These are phyloP conservation scores for Lophiotrema nucula DNA, from an alignment of 495 filamentous ascomycete species.

Conservation along the genomic window DNA sequence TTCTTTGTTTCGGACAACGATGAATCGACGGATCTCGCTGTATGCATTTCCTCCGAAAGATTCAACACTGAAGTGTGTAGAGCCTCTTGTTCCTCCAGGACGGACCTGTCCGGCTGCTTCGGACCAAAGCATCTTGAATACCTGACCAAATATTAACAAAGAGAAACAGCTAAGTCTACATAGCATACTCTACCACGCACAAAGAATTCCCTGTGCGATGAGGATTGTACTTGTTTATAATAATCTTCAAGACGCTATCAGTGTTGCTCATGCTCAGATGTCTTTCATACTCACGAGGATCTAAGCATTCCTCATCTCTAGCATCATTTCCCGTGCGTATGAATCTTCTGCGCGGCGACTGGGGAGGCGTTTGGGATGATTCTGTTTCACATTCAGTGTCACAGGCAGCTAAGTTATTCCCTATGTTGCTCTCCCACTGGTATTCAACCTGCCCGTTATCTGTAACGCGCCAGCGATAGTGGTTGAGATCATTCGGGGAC, in stretches of 20 bases:
- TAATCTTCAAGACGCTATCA: not conserved
- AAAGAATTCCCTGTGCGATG: too few species aligned
- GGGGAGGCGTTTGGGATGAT: too few species aligned
- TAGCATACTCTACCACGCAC: not conserved
- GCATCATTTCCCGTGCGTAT: too few species aligned
- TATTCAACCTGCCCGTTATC: too few species aligned
- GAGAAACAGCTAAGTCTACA: not conserved
- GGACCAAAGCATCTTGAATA: constrained; percentile 2
- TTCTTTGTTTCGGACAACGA: not conserved
- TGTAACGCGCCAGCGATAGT: not conserved
- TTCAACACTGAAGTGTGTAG: not conserved
- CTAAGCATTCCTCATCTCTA: too few species aligned
- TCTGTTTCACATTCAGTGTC: too few species aligned
- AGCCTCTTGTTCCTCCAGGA: not conserved
- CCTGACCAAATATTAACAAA: not conserved
- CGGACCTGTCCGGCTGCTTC: not conserved
- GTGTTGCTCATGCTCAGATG: too few species aligned
- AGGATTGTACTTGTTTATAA: not conserved
- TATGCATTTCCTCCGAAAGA: not conserved
- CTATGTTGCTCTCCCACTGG: too few species aligned
- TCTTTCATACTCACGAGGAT: too few species aligned
- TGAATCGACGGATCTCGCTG: not conserved
- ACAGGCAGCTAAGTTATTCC: too few species aligned
- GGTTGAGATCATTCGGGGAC: too few species aligned
- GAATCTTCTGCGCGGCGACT: too few species aligned